Conservation (phyloP, 495 filamentous ascomycete species). For the Antarctomyces pellizariae region DNA sequence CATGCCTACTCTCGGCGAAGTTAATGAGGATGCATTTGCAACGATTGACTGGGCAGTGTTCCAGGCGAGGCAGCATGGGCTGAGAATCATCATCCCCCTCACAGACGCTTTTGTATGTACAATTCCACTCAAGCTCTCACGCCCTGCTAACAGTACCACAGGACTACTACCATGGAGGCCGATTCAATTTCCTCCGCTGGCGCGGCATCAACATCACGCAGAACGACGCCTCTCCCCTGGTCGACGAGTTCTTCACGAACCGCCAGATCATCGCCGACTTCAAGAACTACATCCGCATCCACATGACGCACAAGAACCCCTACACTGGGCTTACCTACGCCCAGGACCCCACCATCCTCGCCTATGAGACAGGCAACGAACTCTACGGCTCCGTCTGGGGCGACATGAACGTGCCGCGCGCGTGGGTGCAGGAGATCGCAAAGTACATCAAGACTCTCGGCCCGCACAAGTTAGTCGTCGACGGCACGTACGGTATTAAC, state of each 20-base stretch:
- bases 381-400: constrained; percentile 23
- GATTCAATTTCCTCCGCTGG: constrained; percentile 30
- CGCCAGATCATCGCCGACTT: constrained; percentile 20
- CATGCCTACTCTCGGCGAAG: constrained; percentile 19
- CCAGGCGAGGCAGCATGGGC: constrained; percentile 24
- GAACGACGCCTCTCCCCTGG: constrained; percentile 12
- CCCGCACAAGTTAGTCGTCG: constrained; percentile 25
- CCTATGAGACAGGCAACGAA: constrained; percentile 31
- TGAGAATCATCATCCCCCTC: constrained; percentile 25
- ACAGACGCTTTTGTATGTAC: constrained; percentile 21
- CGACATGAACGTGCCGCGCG: constrained; percentile 23
- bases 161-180: constrained; percentile 35
- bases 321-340: constrained; percentile 31
- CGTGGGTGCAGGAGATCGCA: constrained; percentile 25
- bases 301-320: constrained; percentile 26
- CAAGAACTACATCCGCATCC: constrained; percentile 25
- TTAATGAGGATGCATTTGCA: constrained; percentile 25
- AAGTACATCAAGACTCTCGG: constrained; percentile 23
- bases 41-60: constrained; percentile 30
- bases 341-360: constrained; percentile 30
- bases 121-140: not conserved
- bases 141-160: constrained; percentile 4
- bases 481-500: constrained; percentile 33
- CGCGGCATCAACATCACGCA: constrained; percentile 23
- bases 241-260: constrained; percentile 29